These are phyloP conservation scores for Hypoxylon intermedium DNA, from an alignment of 495 filamentous ascomycete genomes.

Conservation along the genomic window DNA sequence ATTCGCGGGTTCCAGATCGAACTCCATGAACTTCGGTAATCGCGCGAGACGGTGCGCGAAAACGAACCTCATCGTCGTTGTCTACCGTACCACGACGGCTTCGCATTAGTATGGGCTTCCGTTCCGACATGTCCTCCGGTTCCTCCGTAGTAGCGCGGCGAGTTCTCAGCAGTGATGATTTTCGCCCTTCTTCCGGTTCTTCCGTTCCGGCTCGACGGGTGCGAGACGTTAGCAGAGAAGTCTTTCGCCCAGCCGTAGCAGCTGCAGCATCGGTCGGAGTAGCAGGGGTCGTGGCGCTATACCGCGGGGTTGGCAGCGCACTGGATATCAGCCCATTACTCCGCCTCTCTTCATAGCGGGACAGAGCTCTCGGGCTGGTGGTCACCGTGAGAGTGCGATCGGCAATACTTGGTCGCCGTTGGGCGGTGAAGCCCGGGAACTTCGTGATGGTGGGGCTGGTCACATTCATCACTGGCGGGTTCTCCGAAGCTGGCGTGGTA, in stretches of 20 bases:
- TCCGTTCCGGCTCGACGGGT: slow-evolving; percentile 53
- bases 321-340: slow-evolving; percentile 63
- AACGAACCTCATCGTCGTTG: slow-evolving; percentile 56
- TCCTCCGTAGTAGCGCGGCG: slow-evolving; percentile 57
- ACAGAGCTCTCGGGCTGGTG: slow-evolving; percentile 68
- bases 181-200: slow-evolving; percentile 56
- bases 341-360: slow-evolving; percentile 76
- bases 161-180: slow-evolving; percentile 53
- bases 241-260: slow-evolving; percentile 47
- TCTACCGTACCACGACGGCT: slow-evolving; percentile 52
- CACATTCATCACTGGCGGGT: slow-evolving; percentile 17
- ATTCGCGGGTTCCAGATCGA: slow-evolving; percentile 44
- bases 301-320: slow-evolving; percentile 50
- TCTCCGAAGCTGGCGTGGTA: slow-evolving; percentile 39
- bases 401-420: slow-evolving; percentile 45
- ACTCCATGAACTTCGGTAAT: slow-evolving; percentile 61
- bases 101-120: slow-evolving; percentile 50
- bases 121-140: slow-evolving; percentile 52
- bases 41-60: slow-evolving; percentile 63
- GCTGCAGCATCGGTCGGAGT: slow-evolving; percentile 28
- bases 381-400: slow-evolving; percentile 46
- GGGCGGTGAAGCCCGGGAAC: slow-evolving; percentile 41
- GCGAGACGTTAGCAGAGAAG: slow-evolving; percentile 53
- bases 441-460: slow-evolving; percentile 48
- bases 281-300: slow-evolving; percentile 42